These are phyloP conservation scores for Schizopora paradoxa DNA, from an alignment of 1,284 basidiomycete genomes.

Conservation along the genomic window DNA sequence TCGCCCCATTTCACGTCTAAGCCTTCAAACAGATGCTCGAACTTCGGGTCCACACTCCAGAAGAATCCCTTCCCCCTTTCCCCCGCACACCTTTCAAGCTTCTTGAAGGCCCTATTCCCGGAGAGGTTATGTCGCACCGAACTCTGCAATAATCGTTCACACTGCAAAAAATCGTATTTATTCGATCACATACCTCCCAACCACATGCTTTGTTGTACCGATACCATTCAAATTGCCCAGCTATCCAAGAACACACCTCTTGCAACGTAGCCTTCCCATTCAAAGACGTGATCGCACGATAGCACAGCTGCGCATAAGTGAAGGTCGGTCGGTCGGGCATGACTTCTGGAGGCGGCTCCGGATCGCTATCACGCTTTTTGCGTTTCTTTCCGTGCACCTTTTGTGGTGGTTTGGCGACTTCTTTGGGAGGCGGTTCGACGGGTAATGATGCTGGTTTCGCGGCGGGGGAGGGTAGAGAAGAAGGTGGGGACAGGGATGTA, in stretches of 20 bases:
- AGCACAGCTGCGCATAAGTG: conserved; percentile 77
- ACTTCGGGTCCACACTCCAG: conserved; percentile 80
- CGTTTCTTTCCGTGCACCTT: conserved; percentile 63
- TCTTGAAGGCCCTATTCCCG: conserved; percentile 82
- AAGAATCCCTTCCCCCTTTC: conserved; percentile 87
- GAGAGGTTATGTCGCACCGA: conserved; percentile 91
- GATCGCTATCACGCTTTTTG: conserved; percentile 52
- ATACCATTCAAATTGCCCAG: conserved; percentile 86
- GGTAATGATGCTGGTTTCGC: conserved; percentile 22
- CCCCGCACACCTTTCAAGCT: conserved; percentile 77
- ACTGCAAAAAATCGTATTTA: conserved; percentile 12
- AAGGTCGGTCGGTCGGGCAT: conserved; percentile 76
- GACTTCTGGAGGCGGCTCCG: conserved; percentile 51
- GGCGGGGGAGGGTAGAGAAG: conserved; percentile 67
- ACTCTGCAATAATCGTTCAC: conserved; percentile 45
- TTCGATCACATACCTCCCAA: conserved; percentile 68
- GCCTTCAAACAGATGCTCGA: conserved; percentile 60
- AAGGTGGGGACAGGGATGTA: conserved; percentile 76
- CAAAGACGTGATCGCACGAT: conserved; percentile 70
- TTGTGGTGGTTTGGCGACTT: conserved; percentile 30
- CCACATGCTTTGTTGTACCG: conserved; percentile 71
- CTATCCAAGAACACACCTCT: conserved; percentile 90
- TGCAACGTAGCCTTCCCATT: conserved; percentile 85
- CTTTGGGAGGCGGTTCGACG: conserved; percentile 20
- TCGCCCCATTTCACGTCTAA: conserved; percentile 50